Evolutionary conservation across 2,329 filamentous ascomycete species (phyloP).

Genomic region (Claviceps cyperi): DNA sequence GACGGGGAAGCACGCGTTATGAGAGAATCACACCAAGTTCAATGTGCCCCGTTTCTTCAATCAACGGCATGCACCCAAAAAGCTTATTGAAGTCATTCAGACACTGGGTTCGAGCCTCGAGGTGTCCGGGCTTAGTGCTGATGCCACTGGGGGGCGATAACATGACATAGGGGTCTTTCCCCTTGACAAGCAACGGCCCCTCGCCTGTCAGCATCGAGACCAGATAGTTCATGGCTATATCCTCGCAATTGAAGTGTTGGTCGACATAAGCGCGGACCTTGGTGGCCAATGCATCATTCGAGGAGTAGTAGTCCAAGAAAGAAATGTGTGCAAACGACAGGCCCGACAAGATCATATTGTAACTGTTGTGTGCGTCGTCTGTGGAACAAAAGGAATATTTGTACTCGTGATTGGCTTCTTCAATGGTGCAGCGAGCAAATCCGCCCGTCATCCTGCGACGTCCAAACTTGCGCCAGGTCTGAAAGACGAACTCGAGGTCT

Average conservation of each 20-base stretch:
- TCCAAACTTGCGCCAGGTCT: conserved; percentile 25
- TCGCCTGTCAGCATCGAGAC: conserved; percentile 19
- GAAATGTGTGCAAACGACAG: conserved; percentile 23
- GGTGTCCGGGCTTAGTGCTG: conserved; percentile 18
- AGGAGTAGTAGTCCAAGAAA: conserved; percentile 24
- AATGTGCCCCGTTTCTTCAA: conserved; percentile 20
- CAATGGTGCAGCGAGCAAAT: conserved; percentile 20
- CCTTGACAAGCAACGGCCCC: conserved; percentile 21
- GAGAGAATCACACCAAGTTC: conserved; percentile 17
- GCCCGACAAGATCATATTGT: conserved; percentile 24
- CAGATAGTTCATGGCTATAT: conserved; percentile 25
- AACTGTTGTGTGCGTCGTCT: conserved; percentile 13
- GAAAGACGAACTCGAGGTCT: conserved; percentile 26
- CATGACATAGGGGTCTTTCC: conserved; percentile 19
- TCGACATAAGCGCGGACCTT: conserved; percentile 23
- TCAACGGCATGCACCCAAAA: conserved; percentile 21
- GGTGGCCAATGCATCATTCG: conserved; percentile 16
- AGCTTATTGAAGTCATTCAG: conserved; percentile 20
- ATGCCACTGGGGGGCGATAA: conserved; percentile 18
- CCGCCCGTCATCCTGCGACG: conserved; percentile 20
- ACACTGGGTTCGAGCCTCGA: conserved; percentile 20
- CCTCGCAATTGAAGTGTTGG: conserved; percentile 25
- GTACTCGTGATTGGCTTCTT: conserved; percentile 13
- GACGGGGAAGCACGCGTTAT: conserved; percentile 3
- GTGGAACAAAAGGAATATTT: conserved; percentile 19